A percentile compares a stretch with the other conserved stretches of the same genome.
Evolutionary conservation across 345 rosid genomes (phyloP).

Genomic region (Noccaea caerulescens): DNA sequence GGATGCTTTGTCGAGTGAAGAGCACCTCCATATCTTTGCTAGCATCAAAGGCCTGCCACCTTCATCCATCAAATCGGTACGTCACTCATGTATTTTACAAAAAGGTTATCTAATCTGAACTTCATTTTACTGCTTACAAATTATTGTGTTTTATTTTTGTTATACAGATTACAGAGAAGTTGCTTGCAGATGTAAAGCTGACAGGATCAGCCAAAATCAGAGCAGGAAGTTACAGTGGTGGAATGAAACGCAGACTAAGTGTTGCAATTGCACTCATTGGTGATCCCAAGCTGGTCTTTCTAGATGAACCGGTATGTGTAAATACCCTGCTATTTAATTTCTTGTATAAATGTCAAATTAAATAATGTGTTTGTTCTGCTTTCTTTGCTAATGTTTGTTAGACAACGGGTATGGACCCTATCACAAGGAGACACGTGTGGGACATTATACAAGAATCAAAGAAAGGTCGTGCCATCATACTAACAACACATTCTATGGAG

Average conservation of each 20-base stretch:
- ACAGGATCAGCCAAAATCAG: slow-evolving; percentile 66
- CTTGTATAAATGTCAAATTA: too few relatives aligned
- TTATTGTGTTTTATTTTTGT: not conserved
- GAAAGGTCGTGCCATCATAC: slow-evolving; percentile 80
- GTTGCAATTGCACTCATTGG: slow-evolving; percentile 90
- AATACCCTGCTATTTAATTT: not conserved
- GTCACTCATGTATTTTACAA: slow-evolving; percentile 21
- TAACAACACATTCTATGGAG: slow-evolving; percentile 97
- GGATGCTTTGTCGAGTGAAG: slow-evolving; percentile 84
- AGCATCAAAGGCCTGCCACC: slow-evolving; percentile 80
- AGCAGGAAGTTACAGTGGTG: slow-evolving; percentile 94
- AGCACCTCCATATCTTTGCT: slow-evolving; percentile 85
- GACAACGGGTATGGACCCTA: slow-evolving; percentile 97
- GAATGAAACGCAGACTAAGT: slow-evolving; percentile 94
- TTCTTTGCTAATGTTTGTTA: slow-evolving; percentile 28
- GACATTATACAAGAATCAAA: slow-evolving; percentile 84
- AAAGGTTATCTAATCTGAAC: not conserved
- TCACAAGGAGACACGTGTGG: slow-evolving; percentile 95
- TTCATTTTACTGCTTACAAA: not conserved
- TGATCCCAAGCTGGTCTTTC: slow-evolving; percentile 79
- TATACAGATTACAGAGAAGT: slow-evolving; percentile 59
- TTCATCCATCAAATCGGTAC: slow-evolving; percentile 61
- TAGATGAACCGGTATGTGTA: slow-evolving; percentile 78
- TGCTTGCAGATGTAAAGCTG: slow-evolving; percentile 70
- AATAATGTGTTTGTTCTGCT: too few relatives aligned